A percentile compares a stretch with the other conserved stretches of the same genome.
Conservation (phyloP, 768 basidiomycete species). For the Pleurotus ostreatus region DNA sequence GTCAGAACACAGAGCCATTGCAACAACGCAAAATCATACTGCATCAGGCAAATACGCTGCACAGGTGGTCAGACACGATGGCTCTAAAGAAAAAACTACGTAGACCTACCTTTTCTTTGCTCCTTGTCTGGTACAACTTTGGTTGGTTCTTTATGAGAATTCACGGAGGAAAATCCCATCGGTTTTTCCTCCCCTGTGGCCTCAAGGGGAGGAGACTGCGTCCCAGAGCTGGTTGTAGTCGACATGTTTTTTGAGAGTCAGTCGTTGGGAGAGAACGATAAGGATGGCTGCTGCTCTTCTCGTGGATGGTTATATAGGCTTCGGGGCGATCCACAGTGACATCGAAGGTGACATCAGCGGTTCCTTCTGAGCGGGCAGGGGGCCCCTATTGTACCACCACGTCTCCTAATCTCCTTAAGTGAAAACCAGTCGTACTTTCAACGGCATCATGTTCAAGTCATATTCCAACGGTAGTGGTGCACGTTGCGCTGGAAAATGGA, state of each 20-base stretch:
- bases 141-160: constrained; percentile 16
- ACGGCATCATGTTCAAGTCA: too few species aligned
- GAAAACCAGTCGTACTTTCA: too few species aligned
- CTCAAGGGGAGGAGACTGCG: constrained; percentile 54
- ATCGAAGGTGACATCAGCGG: too few species aligned
- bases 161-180: constrained; percentile 45
- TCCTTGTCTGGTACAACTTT: constrained; percentile 33
- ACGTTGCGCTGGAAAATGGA: too few species aligned
- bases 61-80: neutral
- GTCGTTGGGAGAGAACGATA: neutral
- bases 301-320: too few species aligned
- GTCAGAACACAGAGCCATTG: too few species aligned
- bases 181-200: constrained; percentile 41
- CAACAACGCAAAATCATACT: neutral
- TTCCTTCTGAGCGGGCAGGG: too few species aligned
- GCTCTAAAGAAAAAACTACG: neutral
- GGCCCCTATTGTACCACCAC: too few species aligned
- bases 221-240: constrained; percentile 26
- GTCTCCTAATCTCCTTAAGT: too few species aligned
- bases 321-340: too few species aligned
- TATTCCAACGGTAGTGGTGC: too few species aligned
- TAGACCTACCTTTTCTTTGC: constrained; percentile 39
- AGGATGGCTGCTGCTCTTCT: too few species aligned
- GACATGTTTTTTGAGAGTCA: neutral
- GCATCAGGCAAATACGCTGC: neutral